These are phyloP conservation scores for Cystobasidiaceae sp. DNA, from an alignment of 1,284 basidiomycete genomes.

Conservation along the genomic window DNA sequence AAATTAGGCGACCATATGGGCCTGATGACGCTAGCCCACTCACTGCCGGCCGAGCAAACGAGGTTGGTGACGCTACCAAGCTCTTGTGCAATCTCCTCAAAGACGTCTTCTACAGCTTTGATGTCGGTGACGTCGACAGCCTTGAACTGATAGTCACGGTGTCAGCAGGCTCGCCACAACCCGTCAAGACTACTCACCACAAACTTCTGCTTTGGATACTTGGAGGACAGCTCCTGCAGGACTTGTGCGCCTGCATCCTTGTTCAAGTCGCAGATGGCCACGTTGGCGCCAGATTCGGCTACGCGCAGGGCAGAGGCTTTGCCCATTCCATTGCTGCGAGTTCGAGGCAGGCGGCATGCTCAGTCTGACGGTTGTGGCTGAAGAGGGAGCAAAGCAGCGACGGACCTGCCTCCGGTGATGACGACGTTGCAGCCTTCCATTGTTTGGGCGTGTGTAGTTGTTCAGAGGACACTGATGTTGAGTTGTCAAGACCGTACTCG, in stretches of 20 bases:
- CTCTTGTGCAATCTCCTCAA: slow-evolving; percentile 6
- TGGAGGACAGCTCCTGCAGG: background rate
- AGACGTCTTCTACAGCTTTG: slow-evolving; percentile 2
- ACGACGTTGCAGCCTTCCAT: background rate
- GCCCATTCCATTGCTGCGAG: slow-evolving; percentile 31
- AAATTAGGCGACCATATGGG: background rate
- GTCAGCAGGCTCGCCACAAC: background rate
- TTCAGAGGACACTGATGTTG: too few relatives aligned
- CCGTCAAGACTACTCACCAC: background rate
- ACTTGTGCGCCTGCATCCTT: slow-evolving; percentile 4
- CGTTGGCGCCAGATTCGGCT: slow-evolving; percentile 23
- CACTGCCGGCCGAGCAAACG: slow-evolving; percentile 17
- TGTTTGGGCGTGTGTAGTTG: background rate
- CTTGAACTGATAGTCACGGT: slow-evolving; percentile 9
- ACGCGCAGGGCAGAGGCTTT: slow-evolving; percentile 1
- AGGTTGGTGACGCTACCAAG: slow-evolving; percentile 9
- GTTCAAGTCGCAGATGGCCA: slow-evolving; percentile 25
- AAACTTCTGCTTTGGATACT: slow-evolving; percentile 3
- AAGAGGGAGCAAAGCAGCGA: too few relatives aligned
- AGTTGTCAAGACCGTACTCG: too few relatives aligned
- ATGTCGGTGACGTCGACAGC: slow-evolving; percentile 21
- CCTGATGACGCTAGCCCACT: background rate
- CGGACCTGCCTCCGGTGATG: slow-evolving; percentile 1
- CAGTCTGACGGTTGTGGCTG: background rate
- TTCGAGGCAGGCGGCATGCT: background rate